Evolutionary conservation across 192 early-diverging fungal species (phyloP).

Genomic region (Coemansia sp.): DNA sequence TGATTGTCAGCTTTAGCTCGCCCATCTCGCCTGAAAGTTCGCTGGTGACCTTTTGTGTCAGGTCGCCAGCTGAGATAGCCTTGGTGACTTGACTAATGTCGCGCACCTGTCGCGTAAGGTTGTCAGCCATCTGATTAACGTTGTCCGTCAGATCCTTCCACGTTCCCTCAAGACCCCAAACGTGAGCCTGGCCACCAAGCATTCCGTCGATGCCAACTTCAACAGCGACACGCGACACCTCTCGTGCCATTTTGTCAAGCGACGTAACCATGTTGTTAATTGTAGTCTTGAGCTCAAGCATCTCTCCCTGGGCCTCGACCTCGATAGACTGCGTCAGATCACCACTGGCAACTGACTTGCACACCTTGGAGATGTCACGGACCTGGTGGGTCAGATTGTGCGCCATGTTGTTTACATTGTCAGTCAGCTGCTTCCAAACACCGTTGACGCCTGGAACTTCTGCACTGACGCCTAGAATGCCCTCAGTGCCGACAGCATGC

Average conservation of each 20-base stretch:
- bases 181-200: conserved; percentile 60
- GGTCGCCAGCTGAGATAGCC: conserved; percentile 59
- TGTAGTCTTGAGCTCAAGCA: conserved; percentile 64
- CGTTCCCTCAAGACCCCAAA: conserved; percentile 57
- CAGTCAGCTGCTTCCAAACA: conserved; percentile 65
- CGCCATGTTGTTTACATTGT: conserved; percentile 70
- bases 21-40: conserved; percentile 59
- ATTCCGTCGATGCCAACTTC: conserved; percentile 71
- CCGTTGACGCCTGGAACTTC: conserved; percentile 59
- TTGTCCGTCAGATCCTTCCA: conserved; percentile 67
- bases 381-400: conserved; percentile 67
- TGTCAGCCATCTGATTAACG: conserved; percentile 67
- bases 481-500: conserved; percentile 57
- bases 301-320: conserved; percentile 66
- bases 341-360: conserved; percentile 62
- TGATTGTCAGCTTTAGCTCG: conserved; percentile 57
- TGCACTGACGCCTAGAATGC: conserved; percentile 56
- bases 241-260: conserved; percentile 53
- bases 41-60: conserved; percentile 56
- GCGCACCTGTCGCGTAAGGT: conserved; percentile 60
- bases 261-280: conserved; percentile 74
- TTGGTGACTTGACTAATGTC: conserved; percentile 57
- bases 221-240: conserved; percentile 70
- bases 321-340: conserved; percentile 64
- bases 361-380: conserved; percentile 64